Evolutionary conservation across 2,329 filamentous ascomycete genomes (phyloP), one percentile per base, ranked within the genome.

Genomic region (Drechslerella coelobrocha): DNA sequence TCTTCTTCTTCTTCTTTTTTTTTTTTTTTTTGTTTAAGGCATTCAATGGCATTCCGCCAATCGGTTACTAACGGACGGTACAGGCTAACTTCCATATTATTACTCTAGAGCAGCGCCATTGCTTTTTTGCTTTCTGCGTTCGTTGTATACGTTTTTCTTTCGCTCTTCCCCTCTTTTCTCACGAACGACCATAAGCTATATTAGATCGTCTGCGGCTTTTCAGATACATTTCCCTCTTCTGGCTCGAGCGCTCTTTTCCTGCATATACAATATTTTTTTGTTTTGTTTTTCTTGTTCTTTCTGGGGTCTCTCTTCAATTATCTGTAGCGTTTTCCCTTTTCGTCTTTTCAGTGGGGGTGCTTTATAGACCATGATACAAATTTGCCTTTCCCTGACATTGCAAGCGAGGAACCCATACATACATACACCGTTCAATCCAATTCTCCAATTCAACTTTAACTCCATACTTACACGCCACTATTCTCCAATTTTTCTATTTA

Each of bases 41-140:
- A n/a, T n/a, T n/a, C n/a, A n/a, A n/a, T n/a, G n/a, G n/a, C n/a
- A n/a, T n/a, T n/a, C 57, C 47, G 62, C 65, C 59, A 69, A 61
- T 69, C 65, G 65, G 65, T 69, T 69, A 69, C 65, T 69, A 48
- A 62, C 65, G 65, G 65, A 34, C 45, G 52, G 57, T 69, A 57
- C 61, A 29, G 19, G 26, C 62, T 48, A 19, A 3, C 17, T 48
- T 5, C 12, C 19, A 41, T 39, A 56, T 37, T 27, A 57, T 27
- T 50, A 39, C 52, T 59, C 45, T 60, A 61, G 63, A 68, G 63
- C 56, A 61, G 59, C 65, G 57, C 57, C 47, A 27, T 69, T 50
- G 43, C 56, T 17, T 39, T 61, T 61, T 45, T 31, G 24, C 48
- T 41, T 37, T 52, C 34, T 27, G 31, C 47, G 12, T 29, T 37